Evolutionary conservation across 371 early-diverging fungal genomes (phyloP), one percentile per base, ranked within the genome.

Genomic region (Mortierella sp.): DNA sequence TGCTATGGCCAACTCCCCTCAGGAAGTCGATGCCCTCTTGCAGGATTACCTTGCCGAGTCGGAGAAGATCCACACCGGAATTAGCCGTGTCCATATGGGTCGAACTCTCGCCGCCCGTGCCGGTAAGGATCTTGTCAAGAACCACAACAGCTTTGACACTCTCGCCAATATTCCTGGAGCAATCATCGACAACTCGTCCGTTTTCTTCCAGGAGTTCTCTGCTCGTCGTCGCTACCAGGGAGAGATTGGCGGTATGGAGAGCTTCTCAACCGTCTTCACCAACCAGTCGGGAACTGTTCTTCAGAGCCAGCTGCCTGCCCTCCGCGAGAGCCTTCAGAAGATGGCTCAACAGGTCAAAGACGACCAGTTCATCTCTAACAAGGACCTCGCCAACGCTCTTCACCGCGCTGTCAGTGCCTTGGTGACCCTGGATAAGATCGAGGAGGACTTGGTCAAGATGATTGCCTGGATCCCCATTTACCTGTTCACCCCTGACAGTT

Each of bases 401-500:
- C 88, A 90, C 78, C 89, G 91, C 34, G 92, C 92, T 26, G 92
- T 92, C 24, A 88, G 83, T 21, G 79, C 82, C 5, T 57, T 84
- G 11, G 78, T 83, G 2, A 75, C 83, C 28, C 54, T 84, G 11
- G 79, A 78, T 45, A 81, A 84, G 73, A 72, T 91, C 65, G 93
- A 96, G 76, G 92, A 94, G 65, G 96, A 97, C 63, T 85, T 98
- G 4, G 88, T 97, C 50, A 92, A 92, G 52, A 91, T 96, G 77
- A 77, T 98, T 34, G 96, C 97, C 54, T 96, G 95, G 92, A 95
- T 96, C 70, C 98, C 98, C 3, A 91, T 97, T 26, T 91, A 94
- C 26, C 78, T 95, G 63, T 98, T 98, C 77, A 93, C 95, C 19
- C 92, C 95, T 2, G 92, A 94, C 54, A 91, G 95, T 13, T 88